These are phyloP conservation scores for Raddia guianensis DNA, from an alignment of 176 grass and related monocot species.

Conservation along the genomic window DNA sequence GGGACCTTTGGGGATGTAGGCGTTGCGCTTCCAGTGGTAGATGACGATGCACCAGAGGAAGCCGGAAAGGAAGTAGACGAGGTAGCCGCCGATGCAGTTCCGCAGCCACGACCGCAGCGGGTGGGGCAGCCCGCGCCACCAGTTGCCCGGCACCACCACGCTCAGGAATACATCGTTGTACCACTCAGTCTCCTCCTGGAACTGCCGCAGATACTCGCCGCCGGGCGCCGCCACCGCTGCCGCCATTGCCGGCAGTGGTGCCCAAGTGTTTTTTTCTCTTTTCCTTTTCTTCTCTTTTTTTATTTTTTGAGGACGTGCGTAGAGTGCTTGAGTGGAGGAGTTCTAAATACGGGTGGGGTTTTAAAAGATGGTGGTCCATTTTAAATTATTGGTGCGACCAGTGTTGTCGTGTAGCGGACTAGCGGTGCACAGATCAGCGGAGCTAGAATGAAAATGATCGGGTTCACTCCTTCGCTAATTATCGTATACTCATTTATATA, in stretches of 20 bases:
- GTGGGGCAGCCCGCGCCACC: slow-evolving; percentile 75
- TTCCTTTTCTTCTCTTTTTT: no score
- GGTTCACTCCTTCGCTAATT: no score
- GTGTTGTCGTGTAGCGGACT: no score
- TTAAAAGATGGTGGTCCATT: no score
- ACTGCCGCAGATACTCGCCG: slow-evolving; percentile 51
- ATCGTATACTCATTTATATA: no score
- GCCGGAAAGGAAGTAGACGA: slow-evolving; percentile 74
- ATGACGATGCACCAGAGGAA: slow-evolving; percentile 98
- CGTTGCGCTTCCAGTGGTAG: slow-evolving; percentile 93
- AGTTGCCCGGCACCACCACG: slow-evolving; percentile 50
- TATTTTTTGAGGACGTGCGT: neutral
- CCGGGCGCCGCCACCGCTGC: slow-evolving; percentile 26
- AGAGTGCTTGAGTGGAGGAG: neutral
- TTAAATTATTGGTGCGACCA: no score
- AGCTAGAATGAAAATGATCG: no score
- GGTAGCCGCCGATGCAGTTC: slow-evolving; percentile 72
- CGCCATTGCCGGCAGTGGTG: slow-evolving; percentile 50
- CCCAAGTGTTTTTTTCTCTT: neutral
- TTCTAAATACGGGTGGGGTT: neutral
- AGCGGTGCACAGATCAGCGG: no score
- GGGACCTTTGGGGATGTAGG: slow-evolving; percentile 89
- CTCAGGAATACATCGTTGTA: slow-evolving; percentile 85
- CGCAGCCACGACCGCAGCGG: slow-evolving; percentile 87
- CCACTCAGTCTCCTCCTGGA: slow-evolving; percentile 78